Conservation (phyloP, 2,329 filamentous ascomycete genomes). For the Sporothrix variecibatus region DNA sequence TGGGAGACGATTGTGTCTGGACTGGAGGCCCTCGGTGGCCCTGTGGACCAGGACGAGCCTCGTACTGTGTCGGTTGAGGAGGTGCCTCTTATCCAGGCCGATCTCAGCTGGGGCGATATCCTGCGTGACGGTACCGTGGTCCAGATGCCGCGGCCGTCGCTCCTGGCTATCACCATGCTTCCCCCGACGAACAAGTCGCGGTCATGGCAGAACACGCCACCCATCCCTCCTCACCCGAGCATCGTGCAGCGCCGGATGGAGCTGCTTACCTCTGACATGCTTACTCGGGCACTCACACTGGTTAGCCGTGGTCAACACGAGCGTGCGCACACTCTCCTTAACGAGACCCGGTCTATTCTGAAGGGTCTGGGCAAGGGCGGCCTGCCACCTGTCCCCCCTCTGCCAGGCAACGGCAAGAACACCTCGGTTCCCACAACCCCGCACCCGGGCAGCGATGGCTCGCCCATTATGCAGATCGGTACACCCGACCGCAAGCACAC, state of each 20-base stretch:
- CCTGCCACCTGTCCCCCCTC: slow-evolving; percentile 80
- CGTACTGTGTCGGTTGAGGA: slow-evolving; percentile 87
- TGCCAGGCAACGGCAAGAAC: slow-evolving; percentile 43
- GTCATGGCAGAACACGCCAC: slow-evolving; percentile 67
- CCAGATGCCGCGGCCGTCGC: slow-evolving; percentile 83
- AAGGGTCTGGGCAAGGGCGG: slow-evolving; percentile 96
- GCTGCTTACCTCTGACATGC: slow-evolving; percentile 94
- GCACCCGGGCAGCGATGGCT: slow-evolving; percentile 48
- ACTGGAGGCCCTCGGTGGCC: slow-evolving; percentile 86
- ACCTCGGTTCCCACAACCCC: slow-evolving; percentile 52
- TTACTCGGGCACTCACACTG: slow-evolving; percentile 85
- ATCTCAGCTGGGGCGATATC: slow-evolving; percentile 91
- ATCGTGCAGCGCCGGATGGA: slow-evolving; percentile 98
- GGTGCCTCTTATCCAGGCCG: slow-evolving; percentile 90
- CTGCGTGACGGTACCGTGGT: slow-evolving; percentile 83
- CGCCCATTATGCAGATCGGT: slow-evolving; percentile 44
- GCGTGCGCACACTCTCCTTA: slow-evolving; percentile 85
- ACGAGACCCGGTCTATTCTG: slow-evolving; percentile 90
- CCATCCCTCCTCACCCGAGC: slow-evolving; percentile 91
- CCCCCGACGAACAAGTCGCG: slow-evolving; percentile 67
- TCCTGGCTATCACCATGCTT: slow-evolving; percentile 94
- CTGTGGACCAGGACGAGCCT: slow-evolving; percentile 82
- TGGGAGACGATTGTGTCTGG: slow-evolving; percentile 98
- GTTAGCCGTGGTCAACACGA: slow-evolving; percentile 92
- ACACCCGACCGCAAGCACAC: slow-evolving; percentile 59